Evolutionary conservation across 176 grass and related monocot species (phyloP).

Genomic region (Oryza nivara): DNA sequence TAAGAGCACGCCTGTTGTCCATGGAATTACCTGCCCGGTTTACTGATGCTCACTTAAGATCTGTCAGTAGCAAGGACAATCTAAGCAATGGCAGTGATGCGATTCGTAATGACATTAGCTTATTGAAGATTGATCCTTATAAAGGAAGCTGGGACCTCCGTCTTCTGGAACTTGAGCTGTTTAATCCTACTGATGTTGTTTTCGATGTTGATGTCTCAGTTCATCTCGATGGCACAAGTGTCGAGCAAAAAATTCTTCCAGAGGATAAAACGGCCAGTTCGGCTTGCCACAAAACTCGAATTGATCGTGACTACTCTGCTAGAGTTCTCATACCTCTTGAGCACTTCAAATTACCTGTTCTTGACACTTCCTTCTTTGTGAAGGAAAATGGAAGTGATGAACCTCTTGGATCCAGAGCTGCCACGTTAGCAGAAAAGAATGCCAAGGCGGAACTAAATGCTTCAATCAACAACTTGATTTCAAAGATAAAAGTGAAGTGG

Average conservation of each 20-base stretch:
- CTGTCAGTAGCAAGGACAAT: constrained; percentile 43
- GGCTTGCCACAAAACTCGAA: constrained; percentile 80
- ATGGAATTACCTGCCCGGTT: constrained; percentile 94
- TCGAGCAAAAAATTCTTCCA: constrained; percentile 38
- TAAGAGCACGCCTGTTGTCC: constrained; percentile 81
- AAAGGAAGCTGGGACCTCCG: constrained; percentile 86
- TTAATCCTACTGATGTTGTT: constrained; percentile 95
- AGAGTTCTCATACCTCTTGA: constrained; percentile 93
- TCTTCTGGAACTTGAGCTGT: constrained; percentile 95
- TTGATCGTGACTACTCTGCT: constrained; percentile 95
- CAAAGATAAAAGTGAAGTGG: constrained; percentile 98
- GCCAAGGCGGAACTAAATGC: constrained; percentile 91
- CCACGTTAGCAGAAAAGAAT: constrained; percentile 73
- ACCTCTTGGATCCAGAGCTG: constrained; percentile 45
- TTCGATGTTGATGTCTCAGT: constrained; percentile 90
- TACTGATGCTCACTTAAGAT: constrained; percentile 50
- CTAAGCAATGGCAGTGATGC: constrained; percentile 34
- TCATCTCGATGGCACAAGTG: constrained; percentile 55
- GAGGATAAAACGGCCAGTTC: constrained; percentile 43
- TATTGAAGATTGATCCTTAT: constrained; percentile 90
- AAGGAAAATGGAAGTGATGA: constrained; percentile 63
- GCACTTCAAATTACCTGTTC: constrained; percentile 95
- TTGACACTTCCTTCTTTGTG: constrained; percentile 81
- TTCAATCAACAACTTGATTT: constrained; percentile 88
- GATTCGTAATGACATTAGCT: constrained; percentile 41